Percentiles rank a stretch among this genome's conserved stretches.
These are phyloP conservation scores for Arthromyces matolae DNA, from an alignment of 768 basidiomycete genomes.

Conservation along the genomic window DNA sequence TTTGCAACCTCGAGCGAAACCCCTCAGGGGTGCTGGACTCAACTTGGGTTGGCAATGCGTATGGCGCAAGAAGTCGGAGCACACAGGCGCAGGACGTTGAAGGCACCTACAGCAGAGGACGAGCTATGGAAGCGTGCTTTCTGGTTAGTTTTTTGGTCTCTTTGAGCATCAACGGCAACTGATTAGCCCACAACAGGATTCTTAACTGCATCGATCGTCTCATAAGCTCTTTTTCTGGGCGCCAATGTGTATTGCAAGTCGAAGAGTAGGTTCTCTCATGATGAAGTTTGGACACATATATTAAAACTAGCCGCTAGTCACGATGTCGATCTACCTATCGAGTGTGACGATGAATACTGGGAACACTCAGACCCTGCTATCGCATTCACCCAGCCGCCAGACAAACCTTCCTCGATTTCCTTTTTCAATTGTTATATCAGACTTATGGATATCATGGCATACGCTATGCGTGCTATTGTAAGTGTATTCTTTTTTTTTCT, in stretches of 20 bases:
- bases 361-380: slow-evolving; percentile 42
- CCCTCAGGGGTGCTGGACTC: slow-evolving; percentile 58
- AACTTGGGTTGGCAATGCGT: slow-evolving; percentile 65
- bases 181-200: slow-evolving; percentile 32
- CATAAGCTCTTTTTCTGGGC: slow-evolving; percentile 50
- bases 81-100: slow-evolving; percentile 42
- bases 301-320: slow-evolving; percentile 39
- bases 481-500: slow-evolving; percentile 16
- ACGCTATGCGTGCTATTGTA: slow-evolving; percentile 57
- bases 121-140: slow-evolving; percentile 75
- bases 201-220: slow-evolving; percentile 46
- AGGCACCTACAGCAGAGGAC: slow-evolving; percentile 45
- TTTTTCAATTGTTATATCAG: slow-evolving; percentile 55
- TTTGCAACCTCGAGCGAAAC: slow-evolving; percentile 46
- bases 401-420: slow-evolving; percentile 49
- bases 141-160: slow-evolving; percentile 34
- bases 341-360: slow-evolving; percentile 75
- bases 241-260: slow-evolving; percentile 71
- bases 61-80: slow-evolving; percentile 74
- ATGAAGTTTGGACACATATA: too few relatives aligned
- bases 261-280: slow-evolving; percentile 53
- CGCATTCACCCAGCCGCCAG: slow-evolving; percentile 61
- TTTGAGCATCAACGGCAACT: background rate
- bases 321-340: slow-evolving; percentile 63
- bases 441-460: slow-evolving; percentile 58